These are phyloP conservation scores for Paracorniculantispora psalliotae DNA, from an alignment of 2,329 filamentous ascomycete genomes.

Conservation along the genomic window DNA sequence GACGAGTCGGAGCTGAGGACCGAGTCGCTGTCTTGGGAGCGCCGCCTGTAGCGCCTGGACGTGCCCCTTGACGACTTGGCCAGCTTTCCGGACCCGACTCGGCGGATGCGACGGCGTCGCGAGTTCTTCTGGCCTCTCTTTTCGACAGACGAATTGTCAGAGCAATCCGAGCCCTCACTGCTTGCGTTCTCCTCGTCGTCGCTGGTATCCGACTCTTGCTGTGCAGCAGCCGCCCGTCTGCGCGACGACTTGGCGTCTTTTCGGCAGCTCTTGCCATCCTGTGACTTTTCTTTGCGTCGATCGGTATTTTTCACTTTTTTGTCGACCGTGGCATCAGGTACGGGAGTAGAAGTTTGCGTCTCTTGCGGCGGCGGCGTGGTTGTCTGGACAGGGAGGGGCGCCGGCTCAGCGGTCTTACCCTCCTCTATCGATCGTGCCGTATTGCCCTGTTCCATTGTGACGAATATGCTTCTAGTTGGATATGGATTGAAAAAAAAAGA, in stretches of 20 bases:
- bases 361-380: not conserved
- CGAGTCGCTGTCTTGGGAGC: conserved; percentile 17
- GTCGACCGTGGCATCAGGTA: not conserved
- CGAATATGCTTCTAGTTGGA: not conserved
- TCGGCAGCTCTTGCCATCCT: not conserved
- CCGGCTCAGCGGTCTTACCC: conserved; percentile 1
- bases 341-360: not conserved
- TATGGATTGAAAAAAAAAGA: not conserved
- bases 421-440: conserved; percentile 1
- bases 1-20: conserved; percentile 23
- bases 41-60: conserved; percentile 1
- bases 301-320: conserved; percentile 4
- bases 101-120: conserved; percentile 1
- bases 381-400: not conserved
- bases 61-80: not conserved
- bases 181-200: not conserved
- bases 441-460: conserved; percentile 7
- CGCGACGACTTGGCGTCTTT: not conserved
- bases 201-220: conserved; percentile 1
- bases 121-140: not conserved
- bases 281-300: not conserved
- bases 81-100: not conserved
- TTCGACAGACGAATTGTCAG: not conserved
- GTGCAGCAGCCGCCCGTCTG: not conserved
- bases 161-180: conserved; percentile 9